Evolutionary conservation across 805 yeast genomes (phyloP).

Genomic region (Metschnikowia continentalis): DNA sequence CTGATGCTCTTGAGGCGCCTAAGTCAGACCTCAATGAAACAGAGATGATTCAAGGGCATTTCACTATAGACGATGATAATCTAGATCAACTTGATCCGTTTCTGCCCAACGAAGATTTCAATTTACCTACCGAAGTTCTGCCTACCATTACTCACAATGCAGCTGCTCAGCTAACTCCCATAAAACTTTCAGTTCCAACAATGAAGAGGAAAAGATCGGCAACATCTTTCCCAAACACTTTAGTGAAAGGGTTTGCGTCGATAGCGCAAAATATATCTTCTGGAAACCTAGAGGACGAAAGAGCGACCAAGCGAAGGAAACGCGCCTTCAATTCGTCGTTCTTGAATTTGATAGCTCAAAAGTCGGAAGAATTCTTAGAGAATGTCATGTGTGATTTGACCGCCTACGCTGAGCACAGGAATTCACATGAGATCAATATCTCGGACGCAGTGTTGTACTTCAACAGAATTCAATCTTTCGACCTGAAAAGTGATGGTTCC

Average conservation of each 20-base stretch:
- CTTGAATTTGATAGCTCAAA: conserved; percentile 21
- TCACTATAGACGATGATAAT: conserved; percentile 14
- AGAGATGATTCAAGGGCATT: conserved; percentile 16
- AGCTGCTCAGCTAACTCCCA: not conserved
- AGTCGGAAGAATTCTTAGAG: conserved; percentile 29
- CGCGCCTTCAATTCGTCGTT: conserved; percentile 12
- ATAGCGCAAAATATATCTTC: conserved; percentile 12
- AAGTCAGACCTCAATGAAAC: conserved; percentile 6
- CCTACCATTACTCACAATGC: not conserved
- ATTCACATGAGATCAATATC: conserved; percentile 26
- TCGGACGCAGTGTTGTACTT: conserved; percentile 34
- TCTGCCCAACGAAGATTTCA: not conserved
- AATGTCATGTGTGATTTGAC: conserved; percentile 30
- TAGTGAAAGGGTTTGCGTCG: conserved; percentile 13
- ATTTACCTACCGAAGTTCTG: not conserved
- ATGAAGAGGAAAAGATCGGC: not conserved
- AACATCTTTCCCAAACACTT: not conserved
- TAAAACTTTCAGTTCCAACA: not conserved
- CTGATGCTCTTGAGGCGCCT: not conserved
- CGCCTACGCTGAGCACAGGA: conserved; percentile 34
- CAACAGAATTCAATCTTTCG: conserved; percentile 26
- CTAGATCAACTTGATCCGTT: conserved; percentile 2
- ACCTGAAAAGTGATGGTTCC: conserved; percentile 13
- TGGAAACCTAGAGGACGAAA: not conserved
- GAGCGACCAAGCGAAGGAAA: conserved; percentile 5